Percentiles rank a stretch among this genome's conserved stretches.
phyloP scores from a whole-genome alignment of 345 rosid species.

The Conringia planisiliqua region DNA sequence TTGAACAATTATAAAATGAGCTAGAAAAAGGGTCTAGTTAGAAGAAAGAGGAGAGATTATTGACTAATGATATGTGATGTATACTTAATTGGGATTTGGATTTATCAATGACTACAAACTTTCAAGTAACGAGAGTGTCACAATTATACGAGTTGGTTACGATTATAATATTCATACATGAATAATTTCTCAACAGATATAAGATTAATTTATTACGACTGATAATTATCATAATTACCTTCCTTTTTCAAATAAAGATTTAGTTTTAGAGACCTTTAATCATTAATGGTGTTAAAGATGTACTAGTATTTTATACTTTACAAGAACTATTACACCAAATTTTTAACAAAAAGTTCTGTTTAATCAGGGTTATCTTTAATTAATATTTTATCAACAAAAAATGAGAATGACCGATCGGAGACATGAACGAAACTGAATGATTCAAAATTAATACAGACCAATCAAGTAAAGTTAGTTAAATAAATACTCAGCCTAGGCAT shows the following conservation, averaged over 20 bases:
- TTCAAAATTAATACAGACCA: background rate
- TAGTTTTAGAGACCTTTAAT: slow-evolving; percentile 12
- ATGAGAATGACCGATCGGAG: background rate
- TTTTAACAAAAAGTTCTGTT: background rate
- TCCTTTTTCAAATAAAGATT: background rate
- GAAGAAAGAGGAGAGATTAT: slow-evolving; percentile 19
- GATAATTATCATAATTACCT: background rate
- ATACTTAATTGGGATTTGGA: slow-evolving; percentile 21
- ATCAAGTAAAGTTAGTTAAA: background rate
- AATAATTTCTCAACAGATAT: slow-evolving; percentile 21
- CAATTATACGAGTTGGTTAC: slow-evolving; percentile 21
- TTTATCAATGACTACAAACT: slow-evolving; percentile 28
- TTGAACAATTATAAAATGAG: slow-evolving; percentile 6
- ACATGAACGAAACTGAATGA: background rate
- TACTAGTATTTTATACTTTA: background rate
- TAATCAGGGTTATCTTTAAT: background rate
- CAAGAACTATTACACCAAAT: background rate
- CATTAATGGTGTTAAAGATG: background rate
- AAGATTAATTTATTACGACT: background rate
- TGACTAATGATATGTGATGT: slow-evolving; percentile 30
- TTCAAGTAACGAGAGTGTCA: slow-evolving; percentile 29
- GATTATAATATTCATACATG: slow-evolving; percentile 25
- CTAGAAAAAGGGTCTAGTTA: slow-evolving; percentile 1
- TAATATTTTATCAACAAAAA: background rate
- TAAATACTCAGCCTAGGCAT: background rate